A percentile compares a stretch with the other conserved stretches of the same genome.
phyloP scores from a whole-genome alignment of 2,329 filamentous ascomycete genomes.

The Aspergillus oerlinghausenensis region DNA sequence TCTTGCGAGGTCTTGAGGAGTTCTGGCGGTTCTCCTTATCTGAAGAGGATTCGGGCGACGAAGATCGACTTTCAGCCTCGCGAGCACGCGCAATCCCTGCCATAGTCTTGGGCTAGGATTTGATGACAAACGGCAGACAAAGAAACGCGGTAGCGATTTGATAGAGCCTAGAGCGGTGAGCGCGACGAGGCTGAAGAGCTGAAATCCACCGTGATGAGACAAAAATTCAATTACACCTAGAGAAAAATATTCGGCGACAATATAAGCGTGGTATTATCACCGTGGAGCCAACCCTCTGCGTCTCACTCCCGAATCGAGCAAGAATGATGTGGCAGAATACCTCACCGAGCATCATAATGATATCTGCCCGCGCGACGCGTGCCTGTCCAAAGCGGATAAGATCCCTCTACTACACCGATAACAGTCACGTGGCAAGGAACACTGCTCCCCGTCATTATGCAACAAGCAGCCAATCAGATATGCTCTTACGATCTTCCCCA shows the following conservation, averaged over 20 bases:
- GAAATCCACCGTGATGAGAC: neutral
- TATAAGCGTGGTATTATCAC: neutral
- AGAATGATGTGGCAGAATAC: too few species aligned
- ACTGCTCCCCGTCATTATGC: constrained; percentile 11
- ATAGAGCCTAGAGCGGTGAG: neutral
- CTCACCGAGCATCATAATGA: neutral
- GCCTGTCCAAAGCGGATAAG: neutral
- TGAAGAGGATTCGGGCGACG: constrained; percentile 38
- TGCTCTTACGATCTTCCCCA: neutral
- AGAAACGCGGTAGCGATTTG: constrained; percentile 7
- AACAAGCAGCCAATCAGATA: constrained; percentile 8
- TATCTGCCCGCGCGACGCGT: neutral
- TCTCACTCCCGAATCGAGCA: neutral
- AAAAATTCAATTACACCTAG: neutral
- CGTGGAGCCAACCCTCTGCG: neutral
- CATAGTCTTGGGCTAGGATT: constrained; percentile 23
- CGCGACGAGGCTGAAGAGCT: constrained; percentile 1
- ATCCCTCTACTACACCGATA: neutral
- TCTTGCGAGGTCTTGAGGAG: constrained; percentile 35
- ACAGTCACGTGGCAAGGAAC: constrained; percentile 6
- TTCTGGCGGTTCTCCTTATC: constrained; percentile 47
- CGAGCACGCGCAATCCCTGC: constrained; percentile 17
- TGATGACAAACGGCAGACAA: constrained; percentile 8
- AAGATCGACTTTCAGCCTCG: constrained; percentile 18
- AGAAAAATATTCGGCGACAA: neutral